Evolutionary conservation across 768 basidiomycete species (phyloP).

Genomic region (Atractiella rhizophila): DNA sequence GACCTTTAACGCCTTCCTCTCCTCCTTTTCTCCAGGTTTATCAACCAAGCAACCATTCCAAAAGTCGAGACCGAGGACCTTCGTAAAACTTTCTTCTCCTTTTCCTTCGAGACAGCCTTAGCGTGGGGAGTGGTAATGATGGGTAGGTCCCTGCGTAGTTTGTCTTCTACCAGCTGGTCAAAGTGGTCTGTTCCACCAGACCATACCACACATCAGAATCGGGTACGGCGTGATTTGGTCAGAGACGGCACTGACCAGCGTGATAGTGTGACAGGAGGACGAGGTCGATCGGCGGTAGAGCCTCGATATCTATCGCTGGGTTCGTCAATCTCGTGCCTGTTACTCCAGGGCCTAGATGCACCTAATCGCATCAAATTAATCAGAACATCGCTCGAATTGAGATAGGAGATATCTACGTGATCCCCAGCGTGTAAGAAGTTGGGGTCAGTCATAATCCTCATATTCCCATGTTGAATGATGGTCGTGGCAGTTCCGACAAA

Average conservation of each 20-base stretch:
- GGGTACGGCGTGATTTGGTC: not conserved
- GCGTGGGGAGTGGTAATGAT: constrained; percentile 22
- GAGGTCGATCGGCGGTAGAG: constrained; percentile 20
- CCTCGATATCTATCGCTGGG: constrained; percentile 18
- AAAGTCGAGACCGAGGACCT: constrained; percentile 12
- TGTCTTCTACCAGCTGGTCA: constrained; percentile 20
- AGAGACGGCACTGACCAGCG: constrained; percentile 4
- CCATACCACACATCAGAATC: not conserved
- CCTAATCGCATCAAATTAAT: constrained; percentile 1
- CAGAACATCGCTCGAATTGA: not conserved
- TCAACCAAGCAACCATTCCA: constrained; percentile 14
- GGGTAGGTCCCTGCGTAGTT: constrained; percentile 20
- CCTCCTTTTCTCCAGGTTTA: not conserved
- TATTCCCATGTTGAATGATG: constrained; percentile 11
- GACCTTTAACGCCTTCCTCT: constrained; percentile 9
- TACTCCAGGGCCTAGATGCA: constrained; percentile 19
- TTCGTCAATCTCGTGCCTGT: constrained; percentile 18
- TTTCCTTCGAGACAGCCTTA: constrained; percentile 8
- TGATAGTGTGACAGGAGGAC: constrained; percentile 20
- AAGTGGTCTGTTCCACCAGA: constrained; percentile 20
- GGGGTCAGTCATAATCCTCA: constrained; percentile 19
- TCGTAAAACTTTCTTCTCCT: constrained; percentile 7
- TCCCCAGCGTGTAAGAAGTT: constrained; percentile 19
- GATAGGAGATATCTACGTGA: constrained; percentile 17
- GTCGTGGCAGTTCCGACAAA: constrained; percentile 15